Conservation (phyloP, 2,329 filamentous ascomycete genomes). For the Aspergillus novofumigatus region DNA sequence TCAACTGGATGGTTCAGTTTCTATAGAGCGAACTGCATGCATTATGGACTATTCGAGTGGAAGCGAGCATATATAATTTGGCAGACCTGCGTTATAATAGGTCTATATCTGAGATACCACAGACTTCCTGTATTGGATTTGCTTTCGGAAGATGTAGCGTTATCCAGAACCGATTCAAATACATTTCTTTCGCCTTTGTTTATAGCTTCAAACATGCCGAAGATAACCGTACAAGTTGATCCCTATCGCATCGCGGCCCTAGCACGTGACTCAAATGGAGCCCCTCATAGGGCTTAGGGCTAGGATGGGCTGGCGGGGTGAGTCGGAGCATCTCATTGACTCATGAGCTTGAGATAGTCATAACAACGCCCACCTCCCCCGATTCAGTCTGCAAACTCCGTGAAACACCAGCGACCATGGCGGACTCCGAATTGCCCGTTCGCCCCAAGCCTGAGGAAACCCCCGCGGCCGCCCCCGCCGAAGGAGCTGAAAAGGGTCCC, state of each 20-base stretch:
- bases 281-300: conserved; percentile 37
- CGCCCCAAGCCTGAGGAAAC: conserved; percentile 38
- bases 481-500: conserved; percentile 25
- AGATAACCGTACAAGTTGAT: background rate
- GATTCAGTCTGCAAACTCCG: conserved; percentile 3
- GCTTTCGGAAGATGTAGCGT: background rate
- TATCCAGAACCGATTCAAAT: background rate
- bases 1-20: background rate
- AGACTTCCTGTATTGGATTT: background rate
- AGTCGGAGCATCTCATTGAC: conserved; percentile 17
- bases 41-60: background rate
- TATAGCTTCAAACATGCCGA: background rate
- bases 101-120: background rate
- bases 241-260: background rate
- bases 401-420: conserved; percentile 24
- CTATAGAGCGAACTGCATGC: background rate
- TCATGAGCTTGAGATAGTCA: conserved; percentile 2
- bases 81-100: background rate
- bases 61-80: background rate
- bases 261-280: background rate
- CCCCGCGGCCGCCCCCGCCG: conserved; percentile 27
- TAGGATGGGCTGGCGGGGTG: conserved; percentile 26
- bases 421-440: conserved; percentile 37
- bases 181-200: too few relatives aligned
- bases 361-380: conserved; percentile 1